Evolutionary conservation across 1,139 yeast species (phyloP), one percentile per base, ranked within the genome.

Genomic region (Taphrina betulina): DNA sequence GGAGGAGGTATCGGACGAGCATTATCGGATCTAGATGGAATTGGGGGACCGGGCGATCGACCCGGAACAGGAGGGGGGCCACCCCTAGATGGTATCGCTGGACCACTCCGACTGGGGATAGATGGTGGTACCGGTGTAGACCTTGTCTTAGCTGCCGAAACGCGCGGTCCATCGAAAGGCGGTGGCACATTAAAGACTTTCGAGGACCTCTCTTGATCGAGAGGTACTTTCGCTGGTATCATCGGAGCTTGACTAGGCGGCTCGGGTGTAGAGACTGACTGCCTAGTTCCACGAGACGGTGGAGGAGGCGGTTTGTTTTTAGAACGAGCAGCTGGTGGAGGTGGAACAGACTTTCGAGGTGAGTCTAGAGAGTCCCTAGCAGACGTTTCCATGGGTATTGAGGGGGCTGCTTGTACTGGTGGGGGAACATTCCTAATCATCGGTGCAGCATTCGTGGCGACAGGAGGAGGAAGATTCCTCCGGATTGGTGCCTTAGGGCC

Each of bases 61-160:
- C 75, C 69, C n/a, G 73, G 69, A 1, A 68, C 66, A 4, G 69
- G 67, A 3, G 72, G 71, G 26, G 67, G 65, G 23, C 68, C 64
- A 19, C 62, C 62, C 41, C 53, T 20, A 8, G 28, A 14, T 12
- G 55, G 55, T 4, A 29, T 24, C 5, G 54, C 52, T 23, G 70
- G 66, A 3, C 63, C 64, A 22, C 65, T 53, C 12, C 60, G 58
- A n/a, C 46, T 53, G n/a, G 52, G 52, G 20, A 60, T 60, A 8
- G 68, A 63, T 12, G 66, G 64, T 12, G 63, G 58, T 61, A 66
- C 58, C 16, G 67, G 66, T 10, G 70, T 68, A 23, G 57, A n/a
- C 12, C 56, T 41, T 17, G 57, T 17, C 23, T 26, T 14, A 16
- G 48, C 29, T 17, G 44, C 46, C 28, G 55, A 12, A 12, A 41